Evolutionary conservation across 306 rosid species (phyloP).

Genomic region (Prunus salicina): DNA sequence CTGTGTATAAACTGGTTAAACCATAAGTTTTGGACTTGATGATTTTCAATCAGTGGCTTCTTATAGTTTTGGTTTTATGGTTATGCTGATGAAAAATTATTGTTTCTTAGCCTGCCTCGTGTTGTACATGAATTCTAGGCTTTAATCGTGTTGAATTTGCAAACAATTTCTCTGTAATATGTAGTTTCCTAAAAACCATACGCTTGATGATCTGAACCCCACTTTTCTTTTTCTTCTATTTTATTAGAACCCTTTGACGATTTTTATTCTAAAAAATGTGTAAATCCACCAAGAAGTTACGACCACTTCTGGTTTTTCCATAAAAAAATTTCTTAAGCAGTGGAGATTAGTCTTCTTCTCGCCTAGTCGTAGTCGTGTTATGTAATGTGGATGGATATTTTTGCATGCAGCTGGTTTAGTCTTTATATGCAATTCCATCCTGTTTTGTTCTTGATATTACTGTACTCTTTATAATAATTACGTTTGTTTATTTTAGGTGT

Average conservation of each 20-base stretch:
- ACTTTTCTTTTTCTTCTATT: too few relatives aligned
- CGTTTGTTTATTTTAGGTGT: slow-evolving; percentile 42
- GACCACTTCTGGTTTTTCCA: too few relatives aligned
- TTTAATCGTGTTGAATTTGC: too few relatives aligned
- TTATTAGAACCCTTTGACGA: too few relatives aligned
- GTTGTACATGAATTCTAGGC: too few relatives aligned
- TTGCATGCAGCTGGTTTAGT: not conserved
- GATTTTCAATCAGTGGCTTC: not conserved
- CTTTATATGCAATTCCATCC: not conserved
- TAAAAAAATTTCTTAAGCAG: too few relatives aligned
- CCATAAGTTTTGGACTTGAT: not conserved
- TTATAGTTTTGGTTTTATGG: not conserved
- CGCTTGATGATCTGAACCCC: too few relatives aligned
- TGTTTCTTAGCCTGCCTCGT: too few relatives aligned
- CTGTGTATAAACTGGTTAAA: not conserved
- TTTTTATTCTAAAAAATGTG: too few relatives aligned
- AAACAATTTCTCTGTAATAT: too few relatives aligned
- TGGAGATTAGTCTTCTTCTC: not conserved
- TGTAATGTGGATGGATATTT: not conserved
- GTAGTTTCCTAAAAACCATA: too few relatives aligned
- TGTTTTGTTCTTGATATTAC: not conserved
- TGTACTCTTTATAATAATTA: not conserved
- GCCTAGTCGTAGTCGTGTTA: not conserved
- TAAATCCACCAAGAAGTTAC: too few relatives aligned
- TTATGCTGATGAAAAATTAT: not conserved